Evolutionary conservation across 495 filamentous ascomycete species (phyloP).

Genomic region (Collariella sp.): DNA sequence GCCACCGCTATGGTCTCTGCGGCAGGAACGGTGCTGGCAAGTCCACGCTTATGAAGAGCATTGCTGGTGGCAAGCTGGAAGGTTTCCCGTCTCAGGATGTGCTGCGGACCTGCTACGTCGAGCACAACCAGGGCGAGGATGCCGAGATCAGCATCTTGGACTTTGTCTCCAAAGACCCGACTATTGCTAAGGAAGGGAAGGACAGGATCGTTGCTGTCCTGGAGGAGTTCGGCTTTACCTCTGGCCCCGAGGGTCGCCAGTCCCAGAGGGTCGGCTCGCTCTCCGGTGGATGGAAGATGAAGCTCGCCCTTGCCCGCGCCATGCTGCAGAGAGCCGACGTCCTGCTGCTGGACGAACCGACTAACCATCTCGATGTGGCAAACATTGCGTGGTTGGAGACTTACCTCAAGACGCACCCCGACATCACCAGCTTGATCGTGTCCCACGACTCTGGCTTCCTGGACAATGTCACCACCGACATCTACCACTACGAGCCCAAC

Average conservation of each 20-base stretch:
- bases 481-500: slow-evolving; percentile 92
- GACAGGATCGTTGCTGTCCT: slow-evolving; percentile 79
- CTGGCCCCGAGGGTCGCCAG: slow-evolving; percentile 82
- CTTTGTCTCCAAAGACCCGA: slow-evolving; percentile 77
- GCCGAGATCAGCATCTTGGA: slow-evolving; percentile 91
- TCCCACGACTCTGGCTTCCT: slow-evolving; percentile 97
- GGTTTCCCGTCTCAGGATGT: slow-evolving; percentile 89
- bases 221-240: slow-evolving; percentile 84
- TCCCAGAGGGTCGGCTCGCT: slow-evolving; percentile 81
- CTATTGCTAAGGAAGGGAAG: slow-evolving; percentile 59
- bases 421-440: slow-evolving; percentile 96
- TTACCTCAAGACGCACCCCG: slow-evolving; percentile 89
- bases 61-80: slow-evolving; percentile 90
- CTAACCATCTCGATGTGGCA: slow-evolving; percentile 93
- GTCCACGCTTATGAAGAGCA: slow-evolving; percentile 95
- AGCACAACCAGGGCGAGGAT: slow-evolving; percentile 97
- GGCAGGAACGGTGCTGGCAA: slow-evolving; percentile 97
- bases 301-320: slow-evolving; percentile 88
- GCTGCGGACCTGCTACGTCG: slow-evolving; percentile 93
- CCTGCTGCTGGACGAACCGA: slow-evolving; percentile 93
- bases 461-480: slow-evolving; percentile 94
- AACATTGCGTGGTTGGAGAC: slow-evolving; percentile 95
- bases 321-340: slow-evolving; percentile 97
- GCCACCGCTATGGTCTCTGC: slow-evolving; percentile 93
- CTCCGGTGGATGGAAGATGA: slow-evolving; percentile 99